Base-by-base conservation (phyloP, 2,329 filamentous ascomycete species). In the Botrytis aclada region DNA sequence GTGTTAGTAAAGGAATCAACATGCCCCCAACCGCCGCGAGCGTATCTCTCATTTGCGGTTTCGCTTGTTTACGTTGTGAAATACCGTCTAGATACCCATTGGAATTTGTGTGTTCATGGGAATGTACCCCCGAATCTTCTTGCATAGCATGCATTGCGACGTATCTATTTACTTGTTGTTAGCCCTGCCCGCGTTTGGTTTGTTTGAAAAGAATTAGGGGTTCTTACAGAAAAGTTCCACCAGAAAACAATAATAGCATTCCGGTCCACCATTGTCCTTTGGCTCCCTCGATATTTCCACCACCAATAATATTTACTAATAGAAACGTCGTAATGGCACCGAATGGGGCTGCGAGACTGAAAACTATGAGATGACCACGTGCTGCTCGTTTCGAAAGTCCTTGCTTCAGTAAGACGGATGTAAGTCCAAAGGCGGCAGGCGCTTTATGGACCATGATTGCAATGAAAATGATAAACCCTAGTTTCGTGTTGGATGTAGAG, bases 121-220 rank as follows among this genome's bases (percentile, higher is more conserved):
- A 22, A 43, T 86, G 83, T 10, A 54, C 18, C 2, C 83, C 81
- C 14, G 83, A 82, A 69, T 90, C 88, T 79, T 97, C 95, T 80
- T 97, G 93, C 94, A 98, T 97, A 0, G 95, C 94, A 80, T 99
- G 96, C 95, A 98, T 98, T 1, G 96, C 96, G 61, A 99, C 96
- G 80, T 98, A 97, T 78, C 94, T 97, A 75, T 22, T 66, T 16
- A 65, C 43, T 29, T 75, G 76, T 82, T 75, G 80, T 78, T 73
- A 41, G 12, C 25, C 10, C 9, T 66, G 20, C 25, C 14, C 32
- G 16, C 16, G 1, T 61, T 72, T 10, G 16, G 37, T 32, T 58
- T 14, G 16, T 65, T 54, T 45, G 64, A 4, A 34, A 6, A 65
- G 39, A 47, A 32, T n/a, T 37, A 25, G 47, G 60, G 3, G 10